These are phyloP conservation scores for Rhodotorula kratochvilovae DNA, from an alignment of 768 basidiomycete genomes.

Conservation along the genomic window DNA sequence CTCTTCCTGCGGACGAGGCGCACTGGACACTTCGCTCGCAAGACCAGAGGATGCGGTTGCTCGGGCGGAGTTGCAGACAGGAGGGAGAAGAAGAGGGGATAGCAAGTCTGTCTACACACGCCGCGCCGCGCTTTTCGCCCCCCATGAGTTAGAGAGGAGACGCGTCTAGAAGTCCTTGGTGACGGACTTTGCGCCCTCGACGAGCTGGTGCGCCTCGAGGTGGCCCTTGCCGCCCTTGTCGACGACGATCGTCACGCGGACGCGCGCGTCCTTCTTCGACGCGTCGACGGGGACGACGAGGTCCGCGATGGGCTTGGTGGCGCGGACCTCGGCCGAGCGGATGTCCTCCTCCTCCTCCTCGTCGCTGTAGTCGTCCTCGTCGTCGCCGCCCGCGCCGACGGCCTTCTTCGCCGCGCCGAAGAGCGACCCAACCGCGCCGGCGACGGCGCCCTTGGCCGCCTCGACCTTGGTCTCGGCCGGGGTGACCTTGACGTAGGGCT, in stretches of 20 bases:
- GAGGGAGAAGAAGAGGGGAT: too few species aligned
- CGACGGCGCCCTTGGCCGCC: conserved; percentile 21
- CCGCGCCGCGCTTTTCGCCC: too few species aligned
- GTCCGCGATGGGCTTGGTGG: conserved; percentile 39
- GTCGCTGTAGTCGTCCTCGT: conserved; percentile 38
- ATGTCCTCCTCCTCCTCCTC: conserved; percentile 45
- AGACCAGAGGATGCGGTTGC: too few species aligned
- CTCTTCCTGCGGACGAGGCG: too few species aligned
- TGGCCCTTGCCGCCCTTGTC: conserved; percentile 38
- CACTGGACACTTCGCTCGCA: too few species aligned
- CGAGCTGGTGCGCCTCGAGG: conserved; percentile 37
- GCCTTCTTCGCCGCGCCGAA: conserved; percentile 22
- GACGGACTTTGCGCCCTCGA: conserved; percentile 27
- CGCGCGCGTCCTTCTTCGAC: conserved; percentile 24
- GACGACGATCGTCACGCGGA: conserved; percentile 40
- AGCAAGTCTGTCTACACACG: too few species aligned
- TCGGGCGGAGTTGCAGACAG: too few species aligned
- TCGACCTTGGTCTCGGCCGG: conserved; percentile 33
- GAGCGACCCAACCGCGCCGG: conserved; percentile 3
- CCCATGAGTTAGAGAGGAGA: too few species aligned
- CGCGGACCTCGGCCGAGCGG: conserved; percentile 38
- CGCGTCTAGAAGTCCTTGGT: conserved; percentile 12
- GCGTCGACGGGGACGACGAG: conserved; percentile 40
- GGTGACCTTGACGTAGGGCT: conserved; percentile 29
- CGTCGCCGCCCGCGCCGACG: conserved; percentile 35